Base-by-base conservation (phyloP, 2,329 filamentous ascomycete genomes). In the Trichophyton simii region DNA sequence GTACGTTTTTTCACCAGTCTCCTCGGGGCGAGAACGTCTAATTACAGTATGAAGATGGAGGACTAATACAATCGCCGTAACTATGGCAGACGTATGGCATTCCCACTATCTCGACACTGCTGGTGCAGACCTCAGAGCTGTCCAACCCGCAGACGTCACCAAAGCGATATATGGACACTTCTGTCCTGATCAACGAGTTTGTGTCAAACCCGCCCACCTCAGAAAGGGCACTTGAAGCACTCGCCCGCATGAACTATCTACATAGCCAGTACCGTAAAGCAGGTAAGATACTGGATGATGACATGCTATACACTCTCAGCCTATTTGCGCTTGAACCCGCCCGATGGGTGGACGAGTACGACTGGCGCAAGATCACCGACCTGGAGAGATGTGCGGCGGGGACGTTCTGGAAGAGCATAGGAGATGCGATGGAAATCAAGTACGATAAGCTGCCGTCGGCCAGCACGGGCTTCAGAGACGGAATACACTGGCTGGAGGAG, bases 401-500 rank as follows among this genome's bases (percentile, higher is more conserved):
- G 15, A 84, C 82, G 0, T 83, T 87, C 67, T 91, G 87, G 87
- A 88, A 87, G 71, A 78, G 79, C 59, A 73, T 89, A 15, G 87
- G 87, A 13, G 84, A 89, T 66, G 82, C 82, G 59, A 87, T 91
- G 82, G 80, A 78, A 0, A 87, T 91, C 61, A 72, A 74, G 2
- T 82, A 76, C 57, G 72, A 73, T 1, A 68, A 64, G 0, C 72
- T 84, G n/a, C 76, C 76, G 0, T 78, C 76, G 0, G 67, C 65
- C 0, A 64, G 68, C 38, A 67, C 66, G 0, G 77, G 76, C 0
- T 82, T 78, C 66, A 68, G 70, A 3, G 79, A 82, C 65, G 80
- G 81, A 0, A 66, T 82, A 20, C 74, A 81, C 3, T 84, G 79
- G 76, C 70, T 79, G 2, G 75, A 82, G 1, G 80, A 82, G 58